Evolutionary conservation across 441 rosid genomes (phyloP).

Genomic region (Aquilaria agallochum): DNA sequence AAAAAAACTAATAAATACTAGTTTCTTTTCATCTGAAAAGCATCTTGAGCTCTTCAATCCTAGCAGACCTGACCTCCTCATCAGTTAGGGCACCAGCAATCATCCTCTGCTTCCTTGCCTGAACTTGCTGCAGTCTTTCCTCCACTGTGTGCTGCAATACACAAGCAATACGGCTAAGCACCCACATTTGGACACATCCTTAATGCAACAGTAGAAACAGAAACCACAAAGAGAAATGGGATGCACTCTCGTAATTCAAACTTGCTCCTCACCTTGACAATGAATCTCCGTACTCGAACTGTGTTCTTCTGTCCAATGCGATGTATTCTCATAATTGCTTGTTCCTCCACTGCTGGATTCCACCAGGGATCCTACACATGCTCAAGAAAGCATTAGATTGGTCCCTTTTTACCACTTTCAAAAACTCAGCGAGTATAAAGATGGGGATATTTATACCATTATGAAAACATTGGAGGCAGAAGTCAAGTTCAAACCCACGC

Average conservation of each 20-base stretch:
- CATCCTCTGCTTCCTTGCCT: conserved; percentile 66
- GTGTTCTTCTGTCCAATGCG: conserved; percentile 60
- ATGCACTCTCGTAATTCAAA: no score
- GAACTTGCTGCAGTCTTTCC: conserved; percentile 65
- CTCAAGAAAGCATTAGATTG: neutral
- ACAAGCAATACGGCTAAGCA: no score
- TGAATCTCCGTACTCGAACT: conserved; percentile 55
- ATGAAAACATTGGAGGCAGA: conserved; percentile 65
- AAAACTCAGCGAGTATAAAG: neutral
- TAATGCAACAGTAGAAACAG: no score
- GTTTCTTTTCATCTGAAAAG: conserved; percentile 34
- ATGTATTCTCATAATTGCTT: conserved; percentile 70
- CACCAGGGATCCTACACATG: conserved; percentile 70
- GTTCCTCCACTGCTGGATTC: conserved; percentile 82
- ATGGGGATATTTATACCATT: conserved; percentile 34
- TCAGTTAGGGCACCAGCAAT: conserved; percentile 67
- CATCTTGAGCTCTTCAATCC: conserved; percentile 59
- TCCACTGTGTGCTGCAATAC: conserved; percentile 50
- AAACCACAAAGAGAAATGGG: no score
- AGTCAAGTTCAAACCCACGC: conserved; percentile 71
- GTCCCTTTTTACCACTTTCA: neutral
- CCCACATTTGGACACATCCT: no score
- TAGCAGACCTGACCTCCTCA: conserved; percentile 61
- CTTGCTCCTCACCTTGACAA: conserved; percentile 41
- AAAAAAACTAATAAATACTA: neutral